These are phyloP conservation scores for Actinidia chinensis DNA, from an alignment of 179 eudicot species.

Conservation along the genomic window DNA sequence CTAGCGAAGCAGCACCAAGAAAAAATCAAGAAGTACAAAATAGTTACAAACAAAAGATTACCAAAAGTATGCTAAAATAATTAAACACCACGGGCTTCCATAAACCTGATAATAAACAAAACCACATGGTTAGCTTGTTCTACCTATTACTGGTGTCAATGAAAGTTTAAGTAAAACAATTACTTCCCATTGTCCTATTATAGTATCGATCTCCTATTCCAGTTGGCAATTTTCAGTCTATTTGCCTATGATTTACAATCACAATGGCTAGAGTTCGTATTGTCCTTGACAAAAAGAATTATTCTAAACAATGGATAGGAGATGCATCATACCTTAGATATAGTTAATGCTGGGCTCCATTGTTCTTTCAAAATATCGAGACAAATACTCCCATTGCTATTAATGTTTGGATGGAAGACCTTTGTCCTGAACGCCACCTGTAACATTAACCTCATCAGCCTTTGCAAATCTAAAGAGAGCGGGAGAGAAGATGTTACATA, in stretches of 20 bases:
- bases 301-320: neutral
- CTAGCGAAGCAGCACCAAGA: neutral
- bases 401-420: conserved; percentile 42
- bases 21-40: neutral
- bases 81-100: neutral
- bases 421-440: conserved; percentile 47
- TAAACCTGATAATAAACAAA: neutral
- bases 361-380: conserved; percentile 46
- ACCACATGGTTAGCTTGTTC: neutral
- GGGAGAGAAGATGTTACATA: neutral
- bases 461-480: neutral
- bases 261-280: neutral
- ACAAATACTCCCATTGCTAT: conserved; percentile 50
- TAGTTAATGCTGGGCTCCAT: conserved; percentile 51
- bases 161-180: neutral
- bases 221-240: neutral
- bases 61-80: neutral
- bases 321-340: conserved; percentile 36
- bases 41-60: neutral
- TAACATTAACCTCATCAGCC: neutral
- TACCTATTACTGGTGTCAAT: neutral
- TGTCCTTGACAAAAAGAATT: neutral
- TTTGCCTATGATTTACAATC: neutral
- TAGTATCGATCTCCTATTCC: neutral
- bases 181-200: neutral